These are phyloP conservation scores for Cylindrotheca closterium DNA, from an alignment of 108 stramenopile species.

Conservation along the genomic window DNA sequence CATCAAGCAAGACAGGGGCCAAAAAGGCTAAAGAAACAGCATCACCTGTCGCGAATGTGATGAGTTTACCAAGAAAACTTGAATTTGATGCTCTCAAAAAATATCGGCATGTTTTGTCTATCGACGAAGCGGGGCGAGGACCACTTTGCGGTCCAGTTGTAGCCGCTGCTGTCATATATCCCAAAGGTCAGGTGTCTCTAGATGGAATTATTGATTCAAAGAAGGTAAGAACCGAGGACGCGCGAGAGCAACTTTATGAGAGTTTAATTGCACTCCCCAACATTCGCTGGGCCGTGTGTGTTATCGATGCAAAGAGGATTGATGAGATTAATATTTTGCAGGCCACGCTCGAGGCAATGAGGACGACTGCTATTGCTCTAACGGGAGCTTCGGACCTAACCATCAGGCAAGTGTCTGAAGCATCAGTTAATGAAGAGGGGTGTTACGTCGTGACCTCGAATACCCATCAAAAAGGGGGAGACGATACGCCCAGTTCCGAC, in stretches of 20 bases:
- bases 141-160: conserved; percentile 94
- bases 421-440: conserved; percentile 47
- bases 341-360: conserved; percentile 92
- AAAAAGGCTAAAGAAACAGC: too few species aligned
- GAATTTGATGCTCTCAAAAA: background rate
- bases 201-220: conserved; percentile 91
- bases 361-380: conserved; percentile 53
- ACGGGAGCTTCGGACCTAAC: conserved; percentile 15
- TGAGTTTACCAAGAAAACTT: background rate
- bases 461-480: background rate
- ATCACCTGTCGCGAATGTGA: too few species aligned
- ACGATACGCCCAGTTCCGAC: too few species aligned
- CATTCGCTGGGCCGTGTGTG: conserved; percentile 78
- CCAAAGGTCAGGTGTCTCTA: conserved; percentile 40
- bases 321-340: conserved; percentile 98
- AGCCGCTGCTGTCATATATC: conserved; percentile 70
- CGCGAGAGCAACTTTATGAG: conserved; percentile 50
- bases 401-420: conserved; percentile 13
- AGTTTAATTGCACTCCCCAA: conserved; percentile 37
- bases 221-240: conserved; percentile 80
- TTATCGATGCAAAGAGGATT: conserved; percentile 84
- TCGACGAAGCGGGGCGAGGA: conserved; percentile 98
- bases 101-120: conserved; percentile 15
- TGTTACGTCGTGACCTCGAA: conserved; percentile 55
- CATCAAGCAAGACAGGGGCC: too few species aligned